These are phyloP conservation scores for Kodamaea plutei DNA, from an alignment of 1,139 yeast genomes.

Conservation along the genomic window DNA sequence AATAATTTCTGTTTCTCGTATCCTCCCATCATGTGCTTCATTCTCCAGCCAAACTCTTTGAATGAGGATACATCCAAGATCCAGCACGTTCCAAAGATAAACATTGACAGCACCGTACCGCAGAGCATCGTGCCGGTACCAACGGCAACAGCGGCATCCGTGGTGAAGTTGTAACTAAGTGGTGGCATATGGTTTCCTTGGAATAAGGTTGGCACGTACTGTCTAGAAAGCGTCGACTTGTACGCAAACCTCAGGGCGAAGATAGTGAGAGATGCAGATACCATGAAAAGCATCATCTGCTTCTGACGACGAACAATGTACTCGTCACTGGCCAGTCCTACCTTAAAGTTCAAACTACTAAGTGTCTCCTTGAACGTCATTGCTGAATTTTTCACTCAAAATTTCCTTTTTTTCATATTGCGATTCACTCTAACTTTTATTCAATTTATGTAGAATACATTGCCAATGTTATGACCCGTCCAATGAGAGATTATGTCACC, in stretches of 20 bases:
- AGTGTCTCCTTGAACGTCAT: constrained; percentile 4
- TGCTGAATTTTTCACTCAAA: constrained; percentile 1
- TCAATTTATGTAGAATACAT: too few species aligned
- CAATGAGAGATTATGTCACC: too few species aligned
- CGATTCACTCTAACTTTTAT: too few species aligned
- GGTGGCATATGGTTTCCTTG: constrained; percentile 89
- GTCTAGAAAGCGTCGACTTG: constrained; percentile 67
- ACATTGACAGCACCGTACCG: constrained; percentile 67
- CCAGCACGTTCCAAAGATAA: constrained; percentile 77
- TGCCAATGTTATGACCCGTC: too few species aligned
- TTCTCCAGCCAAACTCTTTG: constrained; percentile 66
- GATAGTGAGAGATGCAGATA: constrained; percentile 69
- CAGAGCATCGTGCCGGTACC: constrained; percentile 77
- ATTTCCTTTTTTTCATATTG: neutral
- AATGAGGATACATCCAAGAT: constrained; percentile 64
- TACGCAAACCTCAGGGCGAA: constrained; percentile 71
- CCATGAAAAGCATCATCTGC: constrained; percentile 71
- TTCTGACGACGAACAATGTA: constrained; percentile 56
- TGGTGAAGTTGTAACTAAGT: constrained; percentile 62
- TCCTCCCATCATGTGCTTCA: constrained; percentile 69
- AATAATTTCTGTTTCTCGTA: constrained; percentile 47
- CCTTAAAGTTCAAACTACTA: constrained; percentile 23
- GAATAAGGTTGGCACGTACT: constrained; percentile 73
- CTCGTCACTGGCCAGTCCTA: constrained; percentile 37
- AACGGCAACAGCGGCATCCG: constrained; percentile 86